These are phyloP conservation scores for Phytophthora boehmeriae DNA, from an alignment of 352 stramenopile genomes.

Conservation along the genomic window DNA sequence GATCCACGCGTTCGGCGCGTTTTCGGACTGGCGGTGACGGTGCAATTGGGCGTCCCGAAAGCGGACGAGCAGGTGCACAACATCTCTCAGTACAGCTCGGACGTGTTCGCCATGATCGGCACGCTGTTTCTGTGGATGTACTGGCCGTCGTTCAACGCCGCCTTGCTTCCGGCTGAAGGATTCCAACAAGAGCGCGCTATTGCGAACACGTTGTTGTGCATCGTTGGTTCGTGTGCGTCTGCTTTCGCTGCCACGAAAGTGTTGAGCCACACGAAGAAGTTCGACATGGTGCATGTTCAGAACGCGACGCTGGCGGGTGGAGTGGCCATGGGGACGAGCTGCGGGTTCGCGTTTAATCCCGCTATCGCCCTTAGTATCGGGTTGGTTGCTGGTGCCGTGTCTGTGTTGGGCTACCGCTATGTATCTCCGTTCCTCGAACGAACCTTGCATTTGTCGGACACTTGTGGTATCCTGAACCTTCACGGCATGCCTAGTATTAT, in stretches of 20 bases:
- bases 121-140: conserved; percentile 86
- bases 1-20: conserved; percentile 83
- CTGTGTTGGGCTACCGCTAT: conserved; percentile 48
- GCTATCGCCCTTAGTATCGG: conserved; percentile 49
- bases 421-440: conserved; percentile 42
- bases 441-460: conserved; percentile 49
- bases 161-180: conserved; percentile 53
- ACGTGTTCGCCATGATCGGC: conserved; percentile 79
- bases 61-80: conserved; percentile 49
- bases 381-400: conserved; percentile 49
- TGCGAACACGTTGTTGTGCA: conserved; percentile 74
- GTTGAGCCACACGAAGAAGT: conserved; percentile 48
- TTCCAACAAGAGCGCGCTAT: conserved; percentile 72
- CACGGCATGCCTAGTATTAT: conserved; percentile 74
- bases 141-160: conserved; percentile 86
- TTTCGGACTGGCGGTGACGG: conserved; percentile 70
- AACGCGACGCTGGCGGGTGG: conserved; percentile 83
- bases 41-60: conserved; percentile 51
- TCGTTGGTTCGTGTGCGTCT: conserved; percentile 51
- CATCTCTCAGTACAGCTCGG: conserved; percentile 63
- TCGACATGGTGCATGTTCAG: conserved; percentile 85
- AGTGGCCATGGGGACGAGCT: conserved; percentile 74
- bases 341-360: conserved; percentile 65
- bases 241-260: conserved; percentile 58
- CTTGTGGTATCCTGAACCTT: conserved; percentile 65